Conservation (phyloP, 352 stramenopile species). For the Globisporangium takayamanum region DNA sequence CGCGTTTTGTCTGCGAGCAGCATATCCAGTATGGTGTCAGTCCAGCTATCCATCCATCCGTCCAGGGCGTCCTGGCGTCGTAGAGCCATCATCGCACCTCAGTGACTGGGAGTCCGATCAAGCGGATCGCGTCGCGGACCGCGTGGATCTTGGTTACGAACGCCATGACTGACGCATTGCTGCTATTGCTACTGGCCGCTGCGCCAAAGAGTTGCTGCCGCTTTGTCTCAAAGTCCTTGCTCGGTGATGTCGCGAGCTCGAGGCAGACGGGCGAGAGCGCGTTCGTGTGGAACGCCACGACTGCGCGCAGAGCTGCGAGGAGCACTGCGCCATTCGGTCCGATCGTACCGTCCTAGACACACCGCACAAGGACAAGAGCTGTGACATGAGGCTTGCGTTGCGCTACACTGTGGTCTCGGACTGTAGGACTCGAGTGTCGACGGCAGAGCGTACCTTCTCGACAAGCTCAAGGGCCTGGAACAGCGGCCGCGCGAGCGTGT, state of each 20-base stretch:
- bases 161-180: slow-evolving; percentile 9
- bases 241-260: slow-evolving; percentile 31
- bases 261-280: slow-evolving; percentile 27
- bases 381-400: too few relatives aligned
- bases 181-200: slow-evolving; percentile 7
- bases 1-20: slow-evolving; percentile 14
- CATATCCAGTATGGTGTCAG: neutral
- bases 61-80: too few relatives aligned
- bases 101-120: slow-evolving; percentile 32
- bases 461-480: slow-evolving; percentile 48
- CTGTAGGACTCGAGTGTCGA: too few relatives aligned
- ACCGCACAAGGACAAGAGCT: too few relatives aligned
- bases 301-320: slow-evolving; percentile 32
- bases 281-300: slow-evolving; percentile 28
- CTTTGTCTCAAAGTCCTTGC: slow-evolving; percentile 48
- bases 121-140: slow-evolving; percentile 24
- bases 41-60: too few relatives aligned
- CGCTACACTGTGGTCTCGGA: too few relatives aligned
- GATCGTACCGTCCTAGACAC: slow-evolving; percentile 18
- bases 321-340: slow-evolving; percentile 40
- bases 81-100: slow-evolving; percentile 17
- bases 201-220: slow-evolving; percentile 37
- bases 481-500: slow-evolving; percentile 57
- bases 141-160: slow-evolving; percentile 26
- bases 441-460: slow-evolving; percentile 22